These are phyloP conservation scores for Sutorius eximius DNA, from an alignment of 1,284 basidiomycete genomes.

Conservation along the genomic window DNA sequence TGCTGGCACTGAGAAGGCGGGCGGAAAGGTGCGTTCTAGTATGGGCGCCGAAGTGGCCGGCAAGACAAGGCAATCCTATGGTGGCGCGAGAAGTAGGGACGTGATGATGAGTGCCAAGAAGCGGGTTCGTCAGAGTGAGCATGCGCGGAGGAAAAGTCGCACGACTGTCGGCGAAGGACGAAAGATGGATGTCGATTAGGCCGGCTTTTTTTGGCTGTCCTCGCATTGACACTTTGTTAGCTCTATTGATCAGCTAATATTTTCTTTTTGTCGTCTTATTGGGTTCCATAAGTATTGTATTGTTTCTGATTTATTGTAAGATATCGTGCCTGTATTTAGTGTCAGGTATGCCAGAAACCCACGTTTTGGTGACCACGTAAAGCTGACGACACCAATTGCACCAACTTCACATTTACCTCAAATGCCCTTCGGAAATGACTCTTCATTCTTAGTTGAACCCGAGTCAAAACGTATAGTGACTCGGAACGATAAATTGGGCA, in stretches of 20 bases:
- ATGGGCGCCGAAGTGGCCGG: slow-evolving; percentile 49
- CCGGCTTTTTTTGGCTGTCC: neutral
- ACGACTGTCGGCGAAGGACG: slow-evolving; percentile 8
- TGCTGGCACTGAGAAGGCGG: neutral
- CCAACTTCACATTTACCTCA: neutral
- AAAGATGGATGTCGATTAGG: slow-evolving; percentile 34
- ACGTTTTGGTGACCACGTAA: neutral
- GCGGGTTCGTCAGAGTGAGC: slow-evolving; percentile 67
- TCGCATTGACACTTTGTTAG: slow-evolving; percentile 7
- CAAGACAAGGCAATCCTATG: slow-evolving; percentile 45
- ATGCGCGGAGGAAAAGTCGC: slow-evolving; percentile 49
- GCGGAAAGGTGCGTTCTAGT: slow-evolving; percentile 52
- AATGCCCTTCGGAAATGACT: neutral
- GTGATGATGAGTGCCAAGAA: slow-evolving; percentile 62
- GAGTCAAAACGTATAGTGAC: neutral
- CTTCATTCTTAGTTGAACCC: neutral
- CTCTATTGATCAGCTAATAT: slow-evolving; percentile 10
- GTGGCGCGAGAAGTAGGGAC: slow-evolving; percentile 34
- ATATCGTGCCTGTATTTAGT: slow-evolving; percentile 1
- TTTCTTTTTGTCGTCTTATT: neutral
- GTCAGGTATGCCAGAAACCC: neutral
- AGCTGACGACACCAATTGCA: neutral
- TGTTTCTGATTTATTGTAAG: slow-evolving; percentile 16
- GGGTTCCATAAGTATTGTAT: slow-evolving; percentile 1
- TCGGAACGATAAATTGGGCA: slow-evolving; percentile 2